Evolutionary conservation across 225 moss, liverwort and hornwort species (phyloP), one percentile per base, ranked within the genome.

Genomic region (Thuidium tamariscinum): DNA sequence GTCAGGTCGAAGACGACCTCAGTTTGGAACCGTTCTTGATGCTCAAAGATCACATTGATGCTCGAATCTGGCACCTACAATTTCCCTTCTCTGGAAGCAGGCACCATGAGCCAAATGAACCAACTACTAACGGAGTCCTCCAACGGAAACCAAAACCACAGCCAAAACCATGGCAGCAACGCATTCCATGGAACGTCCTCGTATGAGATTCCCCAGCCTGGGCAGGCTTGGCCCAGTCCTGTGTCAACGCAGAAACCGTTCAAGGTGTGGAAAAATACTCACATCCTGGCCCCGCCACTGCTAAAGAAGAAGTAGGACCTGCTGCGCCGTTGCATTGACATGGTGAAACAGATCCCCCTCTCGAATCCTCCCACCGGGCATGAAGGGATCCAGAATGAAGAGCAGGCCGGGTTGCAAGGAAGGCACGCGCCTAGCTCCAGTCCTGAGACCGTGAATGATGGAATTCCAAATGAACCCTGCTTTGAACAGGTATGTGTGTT

Each of bases 301-400:
- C 83, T 3, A 37, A 82, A 61, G 30, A 90, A 87, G 74, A 93
- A 91, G 69, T 96, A 97, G 87, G 87, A 72, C 36, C 84, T 97
- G 84, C 87, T 96, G 77, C 91, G 86, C 54, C 89, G 92, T 19
- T 91, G 88, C 84, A 88, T 97, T 17, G 76, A 87, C 26, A 90
- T 97, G 92, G 84, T 94, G 84, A 91, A 91, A 73, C 87, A 90
- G 54, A 94, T 97, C 80, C 87, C 91, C 3, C 86, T 89, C 46
- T 15, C 86, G 56, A 44, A 22, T 67, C 59, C 46, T 57, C 83
- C 44, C 56, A 34, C 39, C 39, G 77, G 54, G 21, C 7, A 36
- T 16, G 65, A 27, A 0, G 49, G 13, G 29, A 3, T 29, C 3
- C 74, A 62, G 63, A 82, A 51, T 17, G 76, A 48, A 16, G 34